A percentile compares a stretch with the other conserved stretches of the same genome.
These are phyloP conservation scores for Phaeotremella fagi DNA, from an alignment of 768 basidiomycete genomes.

Conservation along the genomic window DNA sequence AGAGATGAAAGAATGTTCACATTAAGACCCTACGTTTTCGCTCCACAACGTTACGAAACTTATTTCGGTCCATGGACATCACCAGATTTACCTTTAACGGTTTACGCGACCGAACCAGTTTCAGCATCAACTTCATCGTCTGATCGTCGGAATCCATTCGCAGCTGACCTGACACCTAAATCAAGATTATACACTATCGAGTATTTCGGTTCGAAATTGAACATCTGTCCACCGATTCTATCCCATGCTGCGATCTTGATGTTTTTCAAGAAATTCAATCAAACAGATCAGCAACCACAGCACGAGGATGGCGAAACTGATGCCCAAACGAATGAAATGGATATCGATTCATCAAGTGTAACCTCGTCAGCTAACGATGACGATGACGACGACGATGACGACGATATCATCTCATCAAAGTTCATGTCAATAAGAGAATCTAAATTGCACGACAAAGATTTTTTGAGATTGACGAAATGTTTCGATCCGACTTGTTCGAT, in stretches of 20 bases:
- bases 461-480: conserved; percentile 40
- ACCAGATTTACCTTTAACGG: conserved; percentile 40
- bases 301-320: conserved; percentile 15
- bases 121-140: not conserved
- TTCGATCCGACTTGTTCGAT: conserved; percentile 41
- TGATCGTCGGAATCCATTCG: conserved; percentile 31
- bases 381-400: conserved; percentile 1
- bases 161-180: conserved; percentile 46
- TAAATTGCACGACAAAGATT: conserved; percentile 46
- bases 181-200: conserved; percentile 33
- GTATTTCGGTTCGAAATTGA: conserved; percentile 43
- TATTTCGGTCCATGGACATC: conserved; percentile 49
- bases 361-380: conserved; percentile 1
- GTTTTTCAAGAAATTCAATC: conserved; percentile 39
- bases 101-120: not conserved
- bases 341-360: not conserved
- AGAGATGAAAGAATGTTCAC: conserved; percentile 49
- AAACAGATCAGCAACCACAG: conserved; percentile 12
- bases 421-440: conserved; percentile 18
- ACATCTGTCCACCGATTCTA: conserved; percentile 47
- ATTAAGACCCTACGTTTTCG: conserved; percentile 51
- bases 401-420: not conserved
- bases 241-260: conserved; percentile 49
- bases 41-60: conserved; percentile 46
- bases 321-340: conserved; percentile 1